Evolutionary conservation across 2,329 filamentous ascomycete species (phyloP).

Genomic region (Aspergillus luchuensis): DNA sequence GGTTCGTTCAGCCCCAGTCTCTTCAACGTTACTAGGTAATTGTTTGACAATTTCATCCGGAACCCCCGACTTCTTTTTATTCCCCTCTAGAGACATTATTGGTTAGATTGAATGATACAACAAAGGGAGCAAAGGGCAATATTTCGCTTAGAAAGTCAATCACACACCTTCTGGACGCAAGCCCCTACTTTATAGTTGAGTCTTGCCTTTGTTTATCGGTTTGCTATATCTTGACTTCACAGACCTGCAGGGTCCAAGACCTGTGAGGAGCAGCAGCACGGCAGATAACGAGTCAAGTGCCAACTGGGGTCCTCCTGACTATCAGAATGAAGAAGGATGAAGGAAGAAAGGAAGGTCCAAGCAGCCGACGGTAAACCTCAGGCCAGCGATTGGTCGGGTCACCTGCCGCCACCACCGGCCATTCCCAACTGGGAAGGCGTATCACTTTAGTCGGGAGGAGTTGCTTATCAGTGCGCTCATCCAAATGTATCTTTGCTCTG

Average conservation of each 20-base stretch:
- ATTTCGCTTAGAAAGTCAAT: no score
- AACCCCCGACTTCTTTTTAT: neutral
- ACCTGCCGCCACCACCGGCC: neutral
- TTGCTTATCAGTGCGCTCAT: neutral
- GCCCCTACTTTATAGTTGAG: neutral
- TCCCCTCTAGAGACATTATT: neutral
- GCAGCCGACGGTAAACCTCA: neutral
- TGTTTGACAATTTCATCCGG: neutral
- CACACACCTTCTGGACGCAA: neutral
- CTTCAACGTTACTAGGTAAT: neutral
- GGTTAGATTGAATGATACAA: neutral
- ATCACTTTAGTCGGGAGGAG: conserved; percentile 9
- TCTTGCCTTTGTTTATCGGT: neutral
- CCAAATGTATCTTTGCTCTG: neutral
- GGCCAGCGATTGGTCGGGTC: neutral
- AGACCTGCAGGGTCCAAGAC: neutral
- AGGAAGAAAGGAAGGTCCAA: neutral
- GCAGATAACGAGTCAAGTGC: neutral
- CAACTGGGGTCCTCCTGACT: neutral
- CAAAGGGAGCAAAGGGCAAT: neutral
- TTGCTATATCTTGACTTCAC: neutral
- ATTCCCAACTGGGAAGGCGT: neutral
- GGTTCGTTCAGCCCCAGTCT: neutral
- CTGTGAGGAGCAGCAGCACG: neutral
- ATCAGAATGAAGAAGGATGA: neutral